Base-by-base conservation (phyloP, 1,284 basidiomycete genomes). In the Coriolopsis trogii region DNA sequence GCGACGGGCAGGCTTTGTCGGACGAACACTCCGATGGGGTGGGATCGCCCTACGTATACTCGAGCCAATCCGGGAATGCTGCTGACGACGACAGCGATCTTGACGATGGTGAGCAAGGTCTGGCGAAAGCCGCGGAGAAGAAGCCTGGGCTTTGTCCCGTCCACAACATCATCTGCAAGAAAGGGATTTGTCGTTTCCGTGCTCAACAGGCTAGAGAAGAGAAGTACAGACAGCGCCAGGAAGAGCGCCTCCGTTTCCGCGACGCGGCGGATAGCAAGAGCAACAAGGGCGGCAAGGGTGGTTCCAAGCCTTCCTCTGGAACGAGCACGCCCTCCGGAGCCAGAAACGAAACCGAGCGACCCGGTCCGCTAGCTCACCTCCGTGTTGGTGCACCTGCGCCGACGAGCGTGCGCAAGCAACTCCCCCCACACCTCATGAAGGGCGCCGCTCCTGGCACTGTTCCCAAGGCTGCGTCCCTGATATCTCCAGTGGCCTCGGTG, bases 111-210 rank as follows among this genome's bases (percentile, higher is more conserved):
- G 52, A 49, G 4, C 21, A 38, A 1, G 29, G 20, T 6, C 36
- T 46, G 25, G 33, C 23, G 25, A 46, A 38, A n/a, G 43, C 30
- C 4, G 31, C 31, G 6, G 39, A 20, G 16, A 41, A 41, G 33
- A 31, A 55, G 10, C 55, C 46, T 41, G 24, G 51, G 26, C 30
- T 60, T 15, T 69, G 66, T 48, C 42, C 39, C 2, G 47, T 49
- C 6, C 67, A 69, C 49, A 60, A 60, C 37, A 49, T 43, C 36
- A 33, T 62, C 10, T 67, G 66, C 53, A 51, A 38, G 33, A 61
- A 58, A 45, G 65, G 65, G 29, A 66, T 67, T 16, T 69, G 67
- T 50, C 34, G 43, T 24, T 47, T 58, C 25, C 58, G 60, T 34
- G 54, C 41, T 2, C 39, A 41, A 5, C 53, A 41, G 21, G 8